phyloP scores from a whole-genome alignment of 2,329 filamentous ascomycete species.

The Xylariales sp. region DNA sequence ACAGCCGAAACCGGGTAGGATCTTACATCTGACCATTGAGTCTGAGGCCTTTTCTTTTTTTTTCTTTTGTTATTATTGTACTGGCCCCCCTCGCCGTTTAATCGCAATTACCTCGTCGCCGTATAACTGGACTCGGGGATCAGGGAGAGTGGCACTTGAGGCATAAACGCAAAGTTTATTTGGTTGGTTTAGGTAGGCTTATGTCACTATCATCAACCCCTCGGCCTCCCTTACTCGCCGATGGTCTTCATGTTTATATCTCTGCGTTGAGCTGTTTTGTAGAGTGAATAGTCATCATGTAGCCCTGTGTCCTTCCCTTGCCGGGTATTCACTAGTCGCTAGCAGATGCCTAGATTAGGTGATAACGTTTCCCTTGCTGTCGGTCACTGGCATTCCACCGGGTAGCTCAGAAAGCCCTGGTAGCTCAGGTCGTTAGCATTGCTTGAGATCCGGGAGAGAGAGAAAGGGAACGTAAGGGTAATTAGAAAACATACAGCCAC shows the following conservation, averaged over 20 bases:
- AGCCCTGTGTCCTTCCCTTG: no score
- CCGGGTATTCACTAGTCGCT: no score
- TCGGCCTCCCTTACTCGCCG: background rate
- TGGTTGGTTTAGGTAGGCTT: background rate
- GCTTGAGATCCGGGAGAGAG: background rate
- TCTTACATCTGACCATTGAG: background rate
- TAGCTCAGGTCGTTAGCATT: constrained; percentile 15
- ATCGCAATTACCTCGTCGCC: background rate
- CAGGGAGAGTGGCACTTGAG: background rate
- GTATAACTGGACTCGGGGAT: background rate
- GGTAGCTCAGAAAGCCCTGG: constrained; percentile 43
- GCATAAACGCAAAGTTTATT: background rate
- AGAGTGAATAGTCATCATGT: no score
- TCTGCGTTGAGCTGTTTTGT: background rate
- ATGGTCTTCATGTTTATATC: no score
- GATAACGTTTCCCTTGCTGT: constrained; percentile 25
- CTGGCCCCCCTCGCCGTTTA: background rate
- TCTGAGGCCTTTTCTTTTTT: no score
- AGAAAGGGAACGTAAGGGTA: background rate
- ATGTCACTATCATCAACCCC: background rate
- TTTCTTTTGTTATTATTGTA: no score
- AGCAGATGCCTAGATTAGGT: constrained; percentile 9
- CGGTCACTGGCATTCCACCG: constrained; percentile 43
- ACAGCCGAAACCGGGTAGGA: background rate
- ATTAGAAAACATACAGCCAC: constrained; percentile 39